phyloP scores from a whole-genome alignment of 352 stramenopile species.

The Phytopythium cucurbitacearum region DNA sequence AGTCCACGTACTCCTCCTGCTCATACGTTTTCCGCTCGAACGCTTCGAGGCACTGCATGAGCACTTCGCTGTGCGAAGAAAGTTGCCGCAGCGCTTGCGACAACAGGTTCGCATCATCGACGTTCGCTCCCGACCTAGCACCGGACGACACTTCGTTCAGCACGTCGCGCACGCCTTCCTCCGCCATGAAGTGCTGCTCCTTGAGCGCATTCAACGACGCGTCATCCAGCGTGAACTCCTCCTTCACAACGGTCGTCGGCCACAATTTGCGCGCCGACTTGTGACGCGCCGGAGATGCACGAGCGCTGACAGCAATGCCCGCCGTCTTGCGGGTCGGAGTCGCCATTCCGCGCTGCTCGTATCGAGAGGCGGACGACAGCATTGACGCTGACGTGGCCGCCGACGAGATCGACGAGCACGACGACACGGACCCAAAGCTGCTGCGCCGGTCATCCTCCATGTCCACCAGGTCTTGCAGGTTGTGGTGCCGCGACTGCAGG shows the following conservation, averaged over 20 bases:
- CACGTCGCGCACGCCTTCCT: slow-evolving; percentile 59
- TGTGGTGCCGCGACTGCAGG: slow-evolving; percentile 22
- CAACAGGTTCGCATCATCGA: slow-evolving; percentile 54
- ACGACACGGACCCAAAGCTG: slow-evolving; percentile 50
- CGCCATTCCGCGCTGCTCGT: slow-evolving; percentile 11
- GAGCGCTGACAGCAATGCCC: slow-evolving; percentile 1
- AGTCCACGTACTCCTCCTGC: slow-evolving; percentile 38
- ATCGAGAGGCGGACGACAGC: slow-evolving; percentile 23
- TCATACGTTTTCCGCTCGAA: slow-evolving; percentile 38
- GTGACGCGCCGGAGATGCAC: slow-evolving; percentile 8
- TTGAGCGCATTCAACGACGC: slow-evolving; percentile 51
- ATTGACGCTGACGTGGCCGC: slow-evolving; percentile 30
- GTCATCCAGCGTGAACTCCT: slow-evolving; percentile 42
- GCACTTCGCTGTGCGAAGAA: slow-evolving; percentile 30
- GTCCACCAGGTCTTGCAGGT: slow-evolving; percentile 35
- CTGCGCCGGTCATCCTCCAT: slow-evolving; percentile 37
- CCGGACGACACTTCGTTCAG: slow-evolving; percentile 33
- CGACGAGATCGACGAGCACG: slow-evolving; percentile 40
- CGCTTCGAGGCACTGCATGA: slow-evolving; percentile 47
- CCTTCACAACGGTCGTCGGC: slow-evolving; percentile 25
- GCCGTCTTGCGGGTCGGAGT: slow-evolving; percentile 1
- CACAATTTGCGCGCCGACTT: slow-evolving; percentile 35
- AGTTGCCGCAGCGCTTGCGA: slow-evolving; percentile 39
- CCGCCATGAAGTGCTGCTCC: slow-evolving; percentile 57
- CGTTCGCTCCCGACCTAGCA: slow-evolving; percentile 16